A percentile compares a stretch with the other conserved stretches of the same genome.
These are phyloP conservation scores for Malus sieversii DNA, from an alignment of 306 rosid genomes.

Conservation along the genomic window DNA sequence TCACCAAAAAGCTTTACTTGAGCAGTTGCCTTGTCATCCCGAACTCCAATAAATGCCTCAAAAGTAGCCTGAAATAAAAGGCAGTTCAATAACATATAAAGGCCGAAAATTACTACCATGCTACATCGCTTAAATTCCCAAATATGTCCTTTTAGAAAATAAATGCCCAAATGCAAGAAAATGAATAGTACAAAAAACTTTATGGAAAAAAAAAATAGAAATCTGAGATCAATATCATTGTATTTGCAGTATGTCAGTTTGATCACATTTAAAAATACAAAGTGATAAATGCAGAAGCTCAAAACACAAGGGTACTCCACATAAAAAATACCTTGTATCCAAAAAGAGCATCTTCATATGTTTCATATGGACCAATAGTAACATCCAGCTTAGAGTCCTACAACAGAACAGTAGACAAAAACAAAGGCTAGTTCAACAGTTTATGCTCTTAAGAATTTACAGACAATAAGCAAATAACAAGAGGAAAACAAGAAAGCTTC, in stretches of 20 bases:
- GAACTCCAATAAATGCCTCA: conserved; percentile 85
- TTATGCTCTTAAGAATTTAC: conserved; percentile 17
- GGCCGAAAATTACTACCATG: not conserved
- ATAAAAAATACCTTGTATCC: conserved; percentile 67
- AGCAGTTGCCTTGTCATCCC: conserved; percentile 83
- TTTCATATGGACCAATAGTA: conserved; percentile 95
- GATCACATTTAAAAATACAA: conserved; percentile 2
- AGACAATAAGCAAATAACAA: not conserved
- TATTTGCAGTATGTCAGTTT: not conserved
- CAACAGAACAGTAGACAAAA: not conserved
- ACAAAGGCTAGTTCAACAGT: conserved; percentile 8
- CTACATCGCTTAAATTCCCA: not conserved
- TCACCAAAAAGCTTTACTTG: conserved; percentile 88
- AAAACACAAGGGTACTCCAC: not conserved
- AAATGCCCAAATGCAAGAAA: conserved; percentile 7
- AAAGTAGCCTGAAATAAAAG: conserved; percentile 66
- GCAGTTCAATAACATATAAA: not conserved
- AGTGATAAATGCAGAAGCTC: not conserved
- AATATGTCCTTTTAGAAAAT: not conserved
- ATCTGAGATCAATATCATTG: not conserved
- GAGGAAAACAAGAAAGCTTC: not conserved
- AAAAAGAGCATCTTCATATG: conserved; percentile 81
- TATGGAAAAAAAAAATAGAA: not conserved
- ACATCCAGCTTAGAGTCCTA: conserved; percentile 88
- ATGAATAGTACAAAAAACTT: conserved; percentile 1